These are phyloP conservation scores for Phytopythium helicoides DNA, from an alignment of 352 stramenopile species.

Conservation along the genomic window DNA sequence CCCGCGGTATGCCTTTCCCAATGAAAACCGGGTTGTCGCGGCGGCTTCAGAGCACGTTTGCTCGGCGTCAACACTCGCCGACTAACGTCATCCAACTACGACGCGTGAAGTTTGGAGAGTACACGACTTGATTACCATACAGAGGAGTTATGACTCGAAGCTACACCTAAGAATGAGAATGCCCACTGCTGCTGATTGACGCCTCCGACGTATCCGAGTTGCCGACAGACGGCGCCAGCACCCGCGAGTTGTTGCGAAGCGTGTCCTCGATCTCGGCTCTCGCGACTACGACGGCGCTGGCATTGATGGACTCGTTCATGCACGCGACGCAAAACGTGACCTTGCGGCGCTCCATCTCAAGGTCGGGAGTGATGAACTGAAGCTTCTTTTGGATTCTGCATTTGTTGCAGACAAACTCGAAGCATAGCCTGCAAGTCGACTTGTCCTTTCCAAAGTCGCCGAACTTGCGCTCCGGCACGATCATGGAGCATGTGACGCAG, in stretches of 20 bases:
- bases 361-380: slow-evolving; percentile 30
- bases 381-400: slow-evolving; percentile 38
- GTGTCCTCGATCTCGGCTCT: slow-evolving; percentile 12
- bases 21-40: no score
- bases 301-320: slow-evolving; percentile 26
- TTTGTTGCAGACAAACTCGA: slow-evolving; percentile 30
- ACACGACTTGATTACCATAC: no score
- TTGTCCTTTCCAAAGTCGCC: slow-evolving; percentile 26
- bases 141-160: no score
- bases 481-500: slow-evolving; percentile 25
- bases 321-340: slow-evolving; percentile 43
- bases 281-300: slow-evolving; percentile 26
- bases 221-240: not conserved
- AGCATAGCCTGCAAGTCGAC: slow-evolving; percentile 37
- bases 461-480: slow-evolving; percentile 13
- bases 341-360: slow-evolving; percentile 37
- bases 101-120: no score
- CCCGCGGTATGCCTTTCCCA: no score
- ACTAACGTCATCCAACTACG: no score
- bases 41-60: no score
- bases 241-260: not conserved
- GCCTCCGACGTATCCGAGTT: not conserved
- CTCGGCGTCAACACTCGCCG: no score
- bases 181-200: not conserved
- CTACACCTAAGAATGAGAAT: not conserved